Evolutionary conservation across 805 yeast genomes (phyloP).

Genomic region (Alloascoidea africana): DNA sequence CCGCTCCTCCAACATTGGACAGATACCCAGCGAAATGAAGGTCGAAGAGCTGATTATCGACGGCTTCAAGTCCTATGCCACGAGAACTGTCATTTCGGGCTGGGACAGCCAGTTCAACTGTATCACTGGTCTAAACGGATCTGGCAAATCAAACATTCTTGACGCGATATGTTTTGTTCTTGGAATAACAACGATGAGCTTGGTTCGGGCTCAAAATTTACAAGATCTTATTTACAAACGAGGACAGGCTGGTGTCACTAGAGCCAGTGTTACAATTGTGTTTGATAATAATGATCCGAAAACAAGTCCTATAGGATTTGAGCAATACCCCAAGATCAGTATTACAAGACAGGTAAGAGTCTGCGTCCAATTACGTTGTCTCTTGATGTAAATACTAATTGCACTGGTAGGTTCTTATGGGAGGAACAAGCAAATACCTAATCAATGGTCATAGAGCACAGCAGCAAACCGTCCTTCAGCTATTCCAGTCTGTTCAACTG

Average conservation of each 20-base stretch:
- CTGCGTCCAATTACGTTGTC: not conserved
- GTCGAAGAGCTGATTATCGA: slow-evolving; percentile 95
- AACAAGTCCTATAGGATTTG: slow-evolving; percentile 81
- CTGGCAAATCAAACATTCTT: slow-evolving; percentile 91
- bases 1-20: no score
- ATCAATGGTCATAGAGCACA: slow-evolving; percentile 95
- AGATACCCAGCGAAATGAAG: slow-evolving; percentile 43
- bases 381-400: not conserved
- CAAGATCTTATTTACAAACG: slow-evolving; percentile 93
- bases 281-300: slow-evolving; percentile 72
- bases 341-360: slow-evolving; percentile 61
- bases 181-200: slow-evolving; percentile 89
- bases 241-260: slow-evolving; percentile 97
- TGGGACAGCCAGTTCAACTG: slow-evolving; percentile 98
- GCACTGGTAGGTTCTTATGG: slow-evolving; percentile 39
- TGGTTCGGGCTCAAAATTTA: slow-evolving; percentile 83
- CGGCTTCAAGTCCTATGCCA: slow-evolving; percentile 95
- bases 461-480: slow-evolving; percentile 77
- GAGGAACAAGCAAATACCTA: slow-evolving; percentile 83
- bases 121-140: slow-evolving; percentile 93
- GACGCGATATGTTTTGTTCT: slow-evolving; percentile 98
- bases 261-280: slow-evolving; percentile 91
- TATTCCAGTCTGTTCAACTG: slow-evolving; percentile 89
- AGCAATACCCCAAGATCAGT: slow-evolving; percentile 59
- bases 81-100: slow-evolving; percentile 84